Conservation (phyloP, 2,329 filamentous ascomycete genomes). For the Colletotrichum navitas region DNA sequence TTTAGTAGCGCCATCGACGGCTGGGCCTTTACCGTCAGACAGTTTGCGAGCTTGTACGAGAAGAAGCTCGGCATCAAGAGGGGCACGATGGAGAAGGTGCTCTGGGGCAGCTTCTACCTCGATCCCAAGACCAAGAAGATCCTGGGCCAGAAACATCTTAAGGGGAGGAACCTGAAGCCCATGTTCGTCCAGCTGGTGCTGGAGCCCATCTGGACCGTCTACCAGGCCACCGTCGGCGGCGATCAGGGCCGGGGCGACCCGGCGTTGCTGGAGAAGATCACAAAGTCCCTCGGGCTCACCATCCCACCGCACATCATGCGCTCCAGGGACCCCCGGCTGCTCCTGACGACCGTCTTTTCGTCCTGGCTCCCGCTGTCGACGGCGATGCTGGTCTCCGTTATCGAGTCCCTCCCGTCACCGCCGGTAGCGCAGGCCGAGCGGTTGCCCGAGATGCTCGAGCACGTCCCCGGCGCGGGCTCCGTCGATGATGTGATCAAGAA, state of each 20-base stretch:
- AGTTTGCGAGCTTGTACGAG: slow-evolving; percentile 94
- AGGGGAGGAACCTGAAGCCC: slow-evolving; percentile 90
- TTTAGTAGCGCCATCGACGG: slow-evolving; percentile 98
- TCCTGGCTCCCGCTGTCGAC: slow-evolving; percentile 94
- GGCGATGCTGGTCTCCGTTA: slow-evolving; percentile 90
- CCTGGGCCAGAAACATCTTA: slow-evolving; percentile 89
- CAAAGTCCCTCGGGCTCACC: slow-evolving; percentile 86
- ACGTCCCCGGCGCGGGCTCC: slow-evolving; percentile 80
- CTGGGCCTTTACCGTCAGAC: slow-evolving; percentile 98
- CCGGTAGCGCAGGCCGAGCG: slow-evolving; percentile 82
- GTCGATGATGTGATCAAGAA: slow-evolving; percentile 78
- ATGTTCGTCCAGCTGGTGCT: slow-evolving; percentile 98
- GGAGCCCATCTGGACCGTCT: slow-evolving; percentile 96
- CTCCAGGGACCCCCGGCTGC: slow-evolving; percentile 84
- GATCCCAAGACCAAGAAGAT: slow-evolving; percentile 98
- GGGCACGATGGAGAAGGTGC: slow-evolving; percentile 86
- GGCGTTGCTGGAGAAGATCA: slow-evolving; percentile 89
- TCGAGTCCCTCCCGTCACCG: slow-evolving; percentile 92
- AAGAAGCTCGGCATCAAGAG: slow-evolving; percentile 97
- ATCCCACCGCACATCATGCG: slow-evolving; percentile 87
- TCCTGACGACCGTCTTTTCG: slow-evolving; percentile 88
- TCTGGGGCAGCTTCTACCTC: slow-evolving; percentile 97
- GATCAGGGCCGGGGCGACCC: slow-evolving; percentile 87
- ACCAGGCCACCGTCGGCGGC: slow-evolving; percentile 88
- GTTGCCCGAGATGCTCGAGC: slow-evolving; percentile 82